These are phyloP conservation scores for Crithidia acanthocephali DNA, from an alignment of 208 protist genomes.

Conservation along the genomic window DNA sequence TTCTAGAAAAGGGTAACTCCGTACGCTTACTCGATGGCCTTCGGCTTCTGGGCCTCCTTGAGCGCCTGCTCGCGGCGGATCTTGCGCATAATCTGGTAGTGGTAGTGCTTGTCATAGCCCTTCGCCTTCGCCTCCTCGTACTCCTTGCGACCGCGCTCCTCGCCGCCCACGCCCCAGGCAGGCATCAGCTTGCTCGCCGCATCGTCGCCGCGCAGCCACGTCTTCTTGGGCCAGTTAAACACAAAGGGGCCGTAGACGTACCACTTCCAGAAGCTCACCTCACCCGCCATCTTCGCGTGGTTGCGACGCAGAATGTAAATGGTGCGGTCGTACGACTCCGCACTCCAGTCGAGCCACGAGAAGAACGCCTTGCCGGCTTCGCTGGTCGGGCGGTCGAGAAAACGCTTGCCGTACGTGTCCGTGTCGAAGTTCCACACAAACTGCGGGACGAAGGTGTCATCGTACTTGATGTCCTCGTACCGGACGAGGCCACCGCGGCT, in stretches of 20 bases:
- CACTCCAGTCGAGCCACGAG: conserved; percentile 89
- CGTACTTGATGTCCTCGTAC: conserved; percentile 87
- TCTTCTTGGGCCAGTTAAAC: conserved; percentile 92
- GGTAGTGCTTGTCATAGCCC: conserved; percentile 87
- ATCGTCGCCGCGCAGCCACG: conserved; percentile 89
- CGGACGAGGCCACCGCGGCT: conserved; percentile 83
- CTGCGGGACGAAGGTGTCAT: conserved; percentile 79
- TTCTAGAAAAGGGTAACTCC: not conserved
- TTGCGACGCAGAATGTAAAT: conserved; percentile 84
- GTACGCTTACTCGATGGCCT: conserved; percentile 16
- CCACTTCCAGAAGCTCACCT: conserved; percentile 72
- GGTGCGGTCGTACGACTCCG: conserved; percentile 86
- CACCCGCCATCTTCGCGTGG: conserved; percentile 61
- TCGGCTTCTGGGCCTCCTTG: conserved; percentile 37
- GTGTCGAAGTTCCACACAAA: conserved; percentile 72
- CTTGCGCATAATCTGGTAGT: conserved; percentile 92
- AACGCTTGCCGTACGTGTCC: conserved; percentile 89
- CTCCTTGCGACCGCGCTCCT: conserved; percentile 79
- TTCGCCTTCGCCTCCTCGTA: conserved; percentile 80
- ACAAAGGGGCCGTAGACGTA: conserved; percentile 91
- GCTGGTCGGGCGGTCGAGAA: conserved; percentile 82
- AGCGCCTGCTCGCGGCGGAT: conserved; percentile 88
- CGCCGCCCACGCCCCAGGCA: conserved; percentile 84
- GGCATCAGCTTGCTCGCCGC: conserved; percentile 70
- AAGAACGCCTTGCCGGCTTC: conserved; percentile 89